A percentile compares a stretch with the other conserved stretches of the same genome.
These are phyloP conservation scores for Annulohypoxylon bovei DNA, from an alignment of 495 filamentous ascomycete species.

Conservation along the genomic window DNA sequence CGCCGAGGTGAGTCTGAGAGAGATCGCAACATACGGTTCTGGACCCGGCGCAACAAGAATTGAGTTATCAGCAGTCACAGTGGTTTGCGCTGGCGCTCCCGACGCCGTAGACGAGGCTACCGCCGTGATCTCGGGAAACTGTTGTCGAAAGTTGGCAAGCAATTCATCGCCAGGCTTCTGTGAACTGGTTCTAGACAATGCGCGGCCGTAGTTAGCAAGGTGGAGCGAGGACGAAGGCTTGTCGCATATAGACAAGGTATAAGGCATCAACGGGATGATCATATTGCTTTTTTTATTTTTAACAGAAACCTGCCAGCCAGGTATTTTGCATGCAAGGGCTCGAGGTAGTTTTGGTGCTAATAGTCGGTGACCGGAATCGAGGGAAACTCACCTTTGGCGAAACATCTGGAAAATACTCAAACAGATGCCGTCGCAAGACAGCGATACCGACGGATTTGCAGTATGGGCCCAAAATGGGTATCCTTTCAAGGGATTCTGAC, in stretches of 20 bases:
- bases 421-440: conserved; percentile 44
- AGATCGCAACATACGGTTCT: conserved; percentile 59
- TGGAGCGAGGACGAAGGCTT: neutral
- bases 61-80: conserved; percentile 52
- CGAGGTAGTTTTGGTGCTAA: neutral
- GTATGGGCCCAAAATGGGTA: conserved; percentile 23
- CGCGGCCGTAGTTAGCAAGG: conserved; percentile 41
- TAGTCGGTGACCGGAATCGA: conserved; percentile 7
- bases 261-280: conserved; percentile 30
- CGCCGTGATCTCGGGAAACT: conserved; percentile 72
- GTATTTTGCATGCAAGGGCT: conserved; percentile 25
- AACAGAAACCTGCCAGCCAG: conserved; percentile 2
- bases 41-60: conserved; percentile 53
- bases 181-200: conserved; percentile 71
- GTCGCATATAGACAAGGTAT: conserved; percentile 29
- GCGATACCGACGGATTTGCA: conserved; percentile 33
- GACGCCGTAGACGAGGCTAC: conserved; percentile 48
- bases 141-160: conserved; percentile 82
- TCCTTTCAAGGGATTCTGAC: conserved; percentile 9
- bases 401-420: conserved; percentile 49
- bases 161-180: conserved; percentile 90
- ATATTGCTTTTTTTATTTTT: conserved; percentile 20
- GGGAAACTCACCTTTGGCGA: conserved; percentile 48
- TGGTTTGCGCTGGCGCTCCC: conserved; percentile 46
- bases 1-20: conserved; percentile 10